These are phyloP conservation scores for Plasmodium malariae DNA, from an alignment of 169 alveolate genomes.

Conservation along the genomic window DNA sequence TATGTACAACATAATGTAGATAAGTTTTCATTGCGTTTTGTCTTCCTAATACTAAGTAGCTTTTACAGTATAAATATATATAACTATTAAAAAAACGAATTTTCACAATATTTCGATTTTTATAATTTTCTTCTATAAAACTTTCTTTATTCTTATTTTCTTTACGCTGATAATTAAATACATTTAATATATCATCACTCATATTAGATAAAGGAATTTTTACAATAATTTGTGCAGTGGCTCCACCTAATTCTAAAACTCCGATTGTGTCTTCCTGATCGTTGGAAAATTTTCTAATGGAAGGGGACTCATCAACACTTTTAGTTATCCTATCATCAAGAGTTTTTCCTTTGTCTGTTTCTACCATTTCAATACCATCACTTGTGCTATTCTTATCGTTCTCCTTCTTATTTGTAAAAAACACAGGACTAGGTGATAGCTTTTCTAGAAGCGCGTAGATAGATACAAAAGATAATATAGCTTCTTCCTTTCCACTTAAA, in stretches of 20 bases:
- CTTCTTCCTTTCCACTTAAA: constrained; percentile 78
- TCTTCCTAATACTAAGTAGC: constrained; percentile 73
- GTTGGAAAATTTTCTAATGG: neutral
- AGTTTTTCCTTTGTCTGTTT: neutral
- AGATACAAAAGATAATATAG: constrained; percentile 76
- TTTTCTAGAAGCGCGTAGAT: constrained; percentile 66
- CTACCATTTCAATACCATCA: neutral
- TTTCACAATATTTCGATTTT: constrained; percentile 71
- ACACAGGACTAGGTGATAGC: constrained; percentile 46
- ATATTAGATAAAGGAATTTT: constrained; percentile 65
- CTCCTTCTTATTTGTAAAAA: constrained; percentile 13
- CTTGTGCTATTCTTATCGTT: neutral
- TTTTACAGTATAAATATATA: constrained; percentile 72
- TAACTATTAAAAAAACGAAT: constrained; percentile 29
- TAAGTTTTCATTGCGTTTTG: constrained; percentile 75
- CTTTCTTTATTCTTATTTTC: constrained; percentile 36
- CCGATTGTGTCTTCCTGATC: constrained; percentile 35
- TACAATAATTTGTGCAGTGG: constrained; percentile 74
- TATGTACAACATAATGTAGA: constrained; percentile 62
- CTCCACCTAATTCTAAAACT: constrained; percentile 76
- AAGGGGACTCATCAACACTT: neutral
- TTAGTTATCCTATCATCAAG: neutral
- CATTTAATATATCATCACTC: constrained; percentile 47
- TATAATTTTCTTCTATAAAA: constrained; percentile 73
- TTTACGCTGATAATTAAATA: constrained; percentile 52